Percentiles rank a stretch among this genome's conserved stretches.
phyloP scores from a whole-genome alignment of 176 grass and related monocot species.

The bread wheat (Triticum aestivum) region IWGSC_CS_RefSeq_v2.1 NC_057806.1:19572089-19572588 shows the following conservation, averaged over 20 bases:
- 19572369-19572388: background rate
- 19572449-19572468: background rate
- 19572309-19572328: background rate
- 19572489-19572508: background rate
- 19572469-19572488: background rate
- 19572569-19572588: too few relatives aligned
- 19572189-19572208: background rate
- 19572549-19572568: too few relatives aligned
- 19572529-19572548: too few relatives aligned
- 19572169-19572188: background rate
- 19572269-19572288: background rate
- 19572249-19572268: background rate
- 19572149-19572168: background rate
- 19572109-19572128: too few relatives aligned
- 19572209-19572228: background rate
- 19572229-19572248: background rate
- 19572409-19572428: constrained; percentile 3
- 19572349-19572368: background rate
- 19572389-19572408: background rate
- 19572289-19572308: background rate
- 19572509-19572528: too few relatives aligned
- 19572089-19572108: too few relatives aligned
- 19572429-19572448: background rate
- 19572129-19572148: too few relatives aligned
- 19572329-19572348: background rate